phyloP scores from a whole-genome alignment of 345 rosid genomes.

The Limnanthes douglasii region DNA sequence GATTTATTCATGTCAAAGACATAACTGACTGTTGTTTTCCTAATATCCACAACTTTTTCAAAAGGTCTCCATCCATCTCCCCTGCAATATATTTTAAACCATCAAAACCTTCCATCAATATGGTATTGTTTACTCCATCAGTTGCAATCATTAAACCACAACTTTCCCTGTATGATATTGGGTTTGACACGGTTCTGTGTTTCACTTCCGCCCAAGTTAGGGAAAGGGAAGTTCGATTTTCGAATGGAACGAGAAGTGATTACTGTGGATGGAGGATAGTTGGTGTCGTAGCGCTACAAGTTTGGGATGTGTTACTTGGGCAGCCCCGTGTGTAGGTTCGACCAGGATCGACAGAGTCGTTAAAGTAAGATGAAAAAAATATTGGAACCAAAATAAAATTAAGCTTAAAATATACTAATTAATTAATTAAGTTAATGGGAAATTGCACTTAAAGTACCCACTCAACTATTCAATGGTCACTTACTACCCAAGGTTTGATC shows the following conservation, averaged over 20 bases:
- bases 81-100: conserved; percentile 68
- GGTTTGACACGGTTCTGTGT: conserved; percentile 42
- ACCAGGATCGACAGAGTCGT: conserved; percentile 79
- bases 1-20: too few relatives aligned
- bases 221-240: conserved; percentile 46
- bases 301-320: conserved; percentile 22
- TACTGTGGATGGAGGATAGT: conserved; percentile 63
- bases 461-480: too few relatives aligned
- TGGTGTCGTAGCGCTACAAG: conserved; percentile 61
- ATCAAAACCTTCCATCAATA: conserved; percentile 57
- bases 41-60: conserved; percentile 51
- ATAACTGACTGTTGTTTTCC: conserved; percentile 83
- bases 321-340: conserved; percentile 88
- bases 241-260: conserved; percentile 71
- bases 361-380: conserved; percentile 79
- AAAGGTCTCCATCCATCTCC: conserved; percentile 50
- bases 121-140: conserved; percentile 33
- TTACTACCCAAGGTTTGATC: too few relatives aligned
- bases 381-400: too few relatives aligned
- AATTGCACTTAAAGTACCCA: too few relatives aligned
- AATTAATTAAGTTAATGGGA: too few relatives aligned
- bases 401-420: too few relatives aligned
- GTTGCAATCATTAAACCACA: conserved; percentile 38
- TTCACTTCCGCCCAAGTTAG: conserved; percentile 58
- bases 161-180: conserved; percentile 83